Evolutionary conservation across 2,329 filamentous ascomycete species (phyloP).

Genomic region (Diaporthe longicolla): DNA sequence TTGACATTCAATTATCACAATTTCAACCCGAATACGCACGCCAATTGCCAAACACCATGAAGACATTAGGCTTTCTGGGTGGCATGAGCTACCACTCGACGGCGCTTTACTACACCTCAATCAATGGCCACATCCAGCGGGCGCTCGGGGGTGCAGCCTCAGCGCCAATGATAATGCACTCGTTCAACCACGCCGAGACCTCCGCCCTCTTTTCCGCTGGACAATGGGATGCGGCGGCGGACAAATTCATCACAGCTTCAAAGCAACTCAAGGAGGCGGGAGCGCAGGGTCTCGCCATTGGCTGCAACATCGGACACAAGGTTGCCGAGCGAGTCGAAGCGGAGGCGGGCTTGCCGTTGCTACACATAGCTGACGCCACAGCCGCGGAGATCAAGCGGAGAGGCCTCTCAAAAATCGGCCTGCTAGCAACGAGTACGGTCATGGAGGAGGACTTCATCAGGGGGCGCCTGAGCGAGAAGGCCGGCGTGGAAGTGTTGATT

Average conservation of each 20-base stretch:
- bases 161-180: conserved; percentile 42
- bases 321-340: conserved; percentile 40
- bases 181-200: conserved; percentile 45
- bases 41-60: conserved; percentile 38
- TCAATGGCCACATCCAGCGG: conserved; percentile 43
- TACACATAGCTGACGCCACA: conserved; percentile 43
- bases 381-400: conserved; percentile 33
- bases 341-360: conserved; percentile 36
- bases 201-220: conserved; percentile 59
- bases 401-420: conserved; percentile 35
- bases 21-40: neutral
- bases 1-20: neutral
- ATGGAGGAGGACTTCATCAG: conserved; percentile 44
- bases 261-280: conserved; percentile 40
- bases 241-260: conserved; percentile 54
- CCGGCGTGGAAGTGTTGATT: conserved; percentile 43
- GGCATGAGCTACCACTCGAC: conserved; percentile 46
- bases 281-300: conserved; percentile 43
- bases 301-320: conserved; percentile 44
- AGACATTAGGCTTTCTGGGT: conserved; percentile 44
- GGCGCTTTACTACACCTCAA: conserved; percentile 44
- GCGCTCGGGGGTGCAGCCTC: conserved; percentile 39
- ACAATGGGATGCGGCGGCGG: conserved; percentile 57
- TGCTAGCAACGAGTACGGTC: conserved; percentile 43
- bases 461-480: conserved; percentile 34